Evolutionary conservation across 495 filamentous ascomycete genomes (phyloP).

Genomic region (Podospora pseudoanserina): DNA sequence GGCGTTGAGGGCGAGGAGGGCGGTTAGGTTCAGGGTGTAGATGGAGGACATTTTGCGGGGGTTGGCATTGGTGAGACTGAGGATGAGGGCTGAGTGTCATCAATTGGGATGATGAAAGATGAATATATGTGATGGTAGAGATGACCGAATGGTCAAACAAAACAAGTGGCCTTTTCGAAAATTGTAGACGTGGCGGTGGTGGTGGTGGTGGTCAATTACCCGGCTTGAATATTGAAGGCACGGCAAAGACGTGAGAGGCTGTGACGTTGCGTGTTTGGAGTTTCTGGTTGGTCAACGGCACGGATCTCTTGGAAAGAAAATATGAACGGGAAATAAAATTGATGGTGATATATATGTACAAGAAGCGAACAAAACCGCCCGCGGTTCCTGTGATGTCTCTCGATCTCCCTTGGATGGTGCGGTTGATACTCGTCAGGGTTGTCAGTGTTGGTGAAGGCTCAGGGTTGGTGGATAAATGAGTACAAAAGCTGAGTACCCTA

Average conservation of each 20-base stretch:
- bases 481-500: neutral
- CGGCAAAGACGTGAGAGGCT: neutral
- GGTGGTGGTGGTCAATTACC: constrained; percentile 9
- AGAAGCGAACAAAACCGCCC: neutral
- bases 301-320: neutral
- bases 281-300: neutral
- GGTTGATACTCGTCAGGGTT: neutral
- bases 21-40: constrained; percentile 27
- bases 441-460: neutral
- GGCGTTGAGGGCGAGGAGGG: constrained; percentile 27
- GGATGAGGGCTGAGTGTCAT: neutral
- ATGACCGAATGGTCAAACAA: constrained; percentile 1
- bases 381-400: neutral
- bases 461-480: no score
- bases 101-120: neutral
- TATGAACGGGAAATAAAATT: neutral
- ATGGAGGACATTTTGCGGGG: constrained; percentile 24
- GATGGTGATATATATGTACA: neutral
- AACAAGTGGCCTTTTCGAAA: constrained; percentile 12
- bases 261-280: constrained; percentile 1
- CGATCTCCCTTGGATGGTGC: neutral
- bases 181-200: neutral
- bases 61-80: neutral
- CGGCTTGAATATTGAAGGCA: constrained; percentile 7
- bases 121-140: neutral